These are phyloP conservation scores for Exophiala xenobiotica DNA, from an alignment of 2,329 filamentous ascomycete genomes.

Conservation along the genomic window DNA sequence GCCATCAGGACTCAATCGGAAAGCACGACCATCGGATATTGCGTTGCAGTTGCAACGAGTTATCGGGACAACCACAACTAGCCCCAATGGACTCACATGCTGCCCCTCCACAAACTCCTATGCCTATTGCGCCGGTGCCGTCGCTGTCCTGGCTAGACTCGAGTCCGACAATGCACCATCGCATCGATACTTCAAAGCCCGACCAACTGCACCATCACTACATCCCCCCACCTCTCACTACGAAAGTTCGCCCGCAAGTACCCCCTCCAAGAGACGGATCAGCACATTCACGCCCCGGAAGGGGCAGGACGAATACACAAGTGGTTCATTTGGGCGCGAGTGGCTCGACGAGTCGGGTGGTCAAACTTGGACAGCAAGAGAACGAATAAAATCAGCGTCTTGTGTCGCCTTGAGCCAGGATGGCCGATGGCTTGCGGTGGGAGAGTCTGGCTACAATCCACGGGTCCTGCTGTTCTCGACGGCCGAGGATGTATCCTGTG, in stretches of 20 bases:
- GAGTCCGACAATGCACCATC: constrained; percentile 62
- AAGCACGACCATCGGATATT: constrained; percentile 18
- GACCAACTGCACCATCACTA: constrained; percentile 67
- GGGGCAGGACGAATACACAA: constrained; percentile 45
- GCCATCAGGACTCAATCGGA: constrained; percentile 13
- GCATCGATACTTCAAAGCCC: constrained; percentile 88
- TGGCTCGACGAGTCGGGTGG: constrained; percentile 59
- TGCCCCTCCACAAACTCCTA: constrained; percentile 69
- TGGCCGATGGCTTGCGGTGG: constrained; percentile 82
- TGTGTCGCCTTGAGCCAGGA: constrained; percentile 86
- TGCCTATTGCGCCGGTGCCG: constrained; percentile 88
- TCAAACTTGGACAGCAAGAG: constrained; percentile 82
- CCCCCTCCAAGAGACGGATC: constrained; percentile 57
- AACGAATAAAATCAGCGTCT: constrained; percentile 91
- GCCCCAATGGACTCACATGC: constrained; percentile 81
- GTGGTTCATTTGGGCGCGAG: constrained; percentile 49
- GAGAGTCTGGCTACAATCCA: constrained; percentile 92
- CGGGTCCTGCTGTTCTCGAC: constrained; percentile 87
- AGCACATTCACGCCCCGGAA: constrained; percentile 53
- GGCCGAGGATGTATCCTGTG: constrained; percentile 70
- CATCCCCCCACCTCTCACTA: constrained; percentile 59
- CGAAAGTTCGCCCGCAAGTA: constrained; percentile 56
- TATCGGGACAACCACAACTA: constrained; percentile 84
- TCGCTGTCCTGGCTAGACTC: constrained; percentile 84
- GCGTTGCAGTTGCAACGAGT: constrained; percentile 41